Base-by-base conservation (phyloP, 768 basidiomycete species). In the Naganishia kalamii region DNA sequence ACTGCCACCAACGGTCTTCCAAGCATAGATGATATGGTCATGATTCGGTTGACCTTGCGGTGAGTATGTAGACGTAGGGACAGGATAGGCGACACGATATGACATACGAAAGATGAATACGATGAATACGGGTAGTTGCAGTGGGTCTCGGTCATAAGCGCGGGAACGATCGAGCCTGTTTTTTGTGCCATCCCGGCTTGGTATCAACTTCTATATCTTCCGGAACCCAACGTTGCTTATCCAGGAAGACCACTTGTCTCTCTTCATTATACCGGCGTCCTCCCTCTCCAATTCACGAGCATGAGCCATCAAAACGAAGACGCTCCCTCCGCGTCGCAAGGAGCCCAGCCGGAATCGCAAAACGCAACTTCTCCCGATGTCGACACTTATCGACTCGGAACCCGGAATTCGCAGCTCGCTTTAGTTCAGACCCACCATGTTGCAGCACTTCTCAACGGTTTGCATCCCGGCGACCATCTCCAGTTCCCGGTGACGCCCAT, bases 341-440 rank as follows among this genome's bases (percentile, higher is more conserved):
- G 35, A 8, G 51, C 17, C 17, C 54, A 57, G 8, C 35, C 33
- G 21, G 25, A 35, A 1, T 2, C 23, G n/a, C 12, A 19, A 17
- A 33, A 15, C 17, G 11, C 54, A 40, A 37, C 37, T 61, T 35
- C 60, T 8, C 10, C 44, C 25, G 43, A 61, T 37, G 43, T 40
- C 3, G 63, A 64, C 17, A 52, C 50, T 11, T 64, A 52, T 27
- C 63, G 50, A 19, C 81, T 97, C 46, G 94, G 92, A 47, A 93
- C 93, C 11, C 84, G 94, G 41, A 85, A 85, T 44, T 92, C 90
- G 3, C 85, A 90, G 72, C 86, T 98, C 11, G 93, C 94, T 4
- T 85, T 89, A 78, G 83, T 90, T 70, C 94, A 98, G 78, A 91
- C 93, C 19, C 85, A 90, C 73, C 83, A 85, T 62, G 91, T 92